Percentiles rank a stretch among this genome's conserved stretches.
phyloP scores from a whole-genome alignment of 176 grass and related monocot genomes.

The Poa annua region DNA sequence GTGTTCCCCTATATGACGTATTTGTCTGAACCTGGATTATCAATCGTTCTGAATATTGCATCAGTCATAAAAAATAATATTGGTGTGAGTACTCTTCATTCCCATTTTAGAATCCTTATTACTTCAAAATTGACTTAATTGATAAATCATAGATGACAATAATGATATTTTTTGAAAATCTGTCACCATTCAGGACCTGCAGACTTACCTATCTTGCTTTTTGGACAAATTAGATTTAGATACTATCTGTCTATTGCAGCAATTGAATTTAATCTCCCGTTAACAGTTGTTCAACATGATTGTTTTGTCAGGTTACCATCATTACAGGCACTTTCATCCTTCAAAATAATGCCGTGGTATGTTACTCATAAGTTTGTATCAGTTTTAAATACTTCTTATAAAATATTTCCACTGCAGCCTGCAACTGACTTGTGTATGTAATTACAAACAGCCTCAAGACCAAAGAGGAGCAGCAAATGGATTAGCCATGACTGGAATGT shows the following conservation, averaged over 20 bases:
- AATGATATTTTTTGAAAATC: background rate
- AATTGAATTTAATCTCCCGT: background rate
- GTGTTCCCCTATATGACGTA: constrained; percentile 70
- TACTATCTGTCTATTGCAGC: background rate
- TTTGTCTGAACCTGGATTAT: constrained; percentile 57
- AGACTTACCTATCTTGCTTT: background rate
- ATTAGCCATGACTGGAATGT: constrained; percentile 57
- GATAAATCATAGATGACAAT: background rate
- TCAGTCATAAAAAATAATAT: constrained; percentile 45
- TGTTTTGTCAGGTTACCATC: constrained; percentile 47
- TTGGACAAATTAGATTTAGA: background rate
- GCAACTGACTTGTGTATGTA: background rate
- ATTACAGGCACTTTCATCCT: constrained; percentile 50
- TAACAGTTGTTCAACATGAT: background rate
- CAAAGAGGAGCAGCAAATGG: constrained; percentile 65
- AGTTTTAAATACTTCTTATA: background rate
- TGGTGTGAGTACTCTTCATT: constrained; percentile 36
- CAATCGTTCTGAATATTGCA: constrained; percentile 50
- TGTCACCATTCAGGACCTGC: background rate
- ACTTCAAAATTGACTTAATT: background rate
- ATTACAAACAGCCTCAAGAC: constrained; percentile 48
- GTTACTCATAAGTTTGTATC: background rate
- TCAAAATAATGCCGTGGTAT: constrained; percentile 64
- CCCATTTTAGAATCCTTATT: background rate
- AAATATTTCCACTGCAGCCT: background rate